Evolutionary conservation across 2,329 filamentous ascomycete species (phyloP).

Genomic region (Lasiodiplodia hormozganensis): DNA sequence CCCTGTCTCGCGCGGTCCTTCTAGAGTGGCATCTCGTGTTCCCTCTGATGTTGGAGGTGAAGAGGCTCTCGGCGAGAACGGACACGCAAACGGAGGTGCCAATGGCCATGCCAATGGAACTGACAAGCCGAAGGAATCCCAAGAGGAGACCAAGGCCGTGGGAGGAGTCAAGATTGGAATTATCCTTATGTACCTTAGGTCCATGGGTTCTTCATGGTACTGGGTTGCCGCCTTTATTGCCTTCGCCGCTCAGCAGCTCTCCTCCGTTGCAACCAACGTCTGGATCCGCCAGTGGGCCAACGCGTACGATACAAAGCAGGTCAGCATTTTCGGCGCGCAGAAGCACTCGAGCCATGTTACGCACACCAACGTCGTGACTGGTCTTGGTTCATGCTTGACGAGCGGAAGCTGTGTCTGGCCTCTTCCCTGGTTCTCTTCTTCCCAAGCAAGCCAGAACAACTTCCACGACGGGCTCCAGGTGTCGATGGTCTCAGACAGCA

Average conservation of each 20-base stretch:
- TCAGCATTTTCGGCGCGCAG: conserved; percentile 37
- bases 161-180: conserved; percentile 90
- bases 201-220: conserved; percentile 98
- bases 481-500: conserved; percentile 49
- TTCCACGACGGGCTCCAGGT: conserved; percentile 37
- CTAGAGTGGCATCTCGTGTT: conserved; percentile 77
- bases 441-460: conserved; percentile 23
- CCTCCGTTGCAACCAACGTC: conserved; percentile 84
- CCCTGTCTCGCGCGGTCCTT: conserved; percentile 72
- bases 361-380: conserved; percentile 50
- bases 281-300: conserved; percentile 98
- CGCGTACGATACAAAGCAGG: conserved; percentile 69
- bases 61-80: conserved; percentile 41
- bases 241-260: conserved; percentile 83
- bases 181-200: conserved; percentile 80
- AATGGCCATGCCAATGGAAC: conserved; percentile 55
- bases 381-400: conserved; percentile 55
- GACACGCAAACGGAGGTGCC: conserved; percentile 57
- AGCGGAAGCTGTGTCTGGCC: conserved; percentile 60
- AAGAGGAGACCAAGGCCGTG: conserved; percentile 75
- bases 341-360: conserved; percentile 46
- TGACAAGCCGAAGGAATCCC: conserved; percentile 30
- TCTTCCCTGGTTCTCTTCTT: conserved; percentile 39
- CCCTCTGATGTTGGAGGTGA: conserved; percentile 77
- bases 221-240: conserved; percentile 79